A percentile compares a stretch with the other conserved stretches of the same genome.
These are phyloP conservation scores for Neodidymelliopsis sp. DNA, from an alignment of 2,329 filamentous ascomycete species.

Conservation along the genomic window DNA sequence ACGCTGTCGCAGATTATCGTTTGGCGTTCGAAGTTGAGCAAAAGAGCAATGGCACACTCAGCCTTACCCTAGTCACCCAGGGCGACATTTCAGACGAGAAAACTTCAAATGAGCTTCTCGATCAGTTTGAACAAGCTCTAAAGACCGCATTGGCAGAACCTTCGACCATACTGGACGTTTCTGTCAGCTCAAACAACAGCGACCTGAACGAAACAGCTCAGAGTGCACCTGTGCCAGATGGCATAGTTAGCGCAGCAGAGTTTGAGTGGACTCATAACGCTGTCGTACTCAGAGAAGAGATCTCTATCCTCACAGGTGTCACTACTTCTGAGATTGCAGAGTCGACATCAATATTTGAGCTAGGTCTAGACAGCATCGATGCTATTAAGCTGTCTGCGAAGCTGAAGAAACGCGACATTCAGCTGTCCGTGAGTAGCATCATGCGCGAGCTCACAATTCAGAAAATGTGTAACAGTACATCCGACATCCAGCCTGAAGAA, in stretches of 20 bases:
- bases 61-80: constrained; percentile 68
- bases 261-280: constrained; percentile 69
- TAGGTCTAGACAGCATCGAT: constrained; percentile 93
- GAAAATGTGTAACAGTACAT: constrained; percentile 58
- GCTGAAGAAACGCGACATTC: constrained; percentile 67
- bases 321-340: constrained; percentile 61
- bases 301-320: constrained; percentile 68
- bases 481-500: not conserved
- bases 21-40: constrained; percentile 78
- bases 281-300: constrained; percentile 63
- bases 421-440: constrained; percentile 75
- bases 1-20: constrained; percentile 69
- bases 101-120: constrained; percentile 51
- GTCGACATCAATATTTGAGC: constrained; percentile 73
- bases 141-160: constrained; percentile 46
- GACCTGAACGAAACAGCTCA: not conserved
- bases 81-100: constrained; percentile 50
- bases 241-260: not conserved
- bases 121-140: constrained; percentile 53
- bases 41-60: constrained; percentile 56
- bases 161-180: constrained; percentile 24
- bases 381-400: constrained; percentile 82
- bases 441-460: constrained; percentile 75
- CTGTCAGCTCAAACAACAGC: constrained; percentile 15
- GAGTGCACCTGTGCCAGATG: not conserved